These are phyloP conservation scores for Angomonas deanei DNA, from an alignment of 208 protist species.

Conservation along the genomic window DNA sequence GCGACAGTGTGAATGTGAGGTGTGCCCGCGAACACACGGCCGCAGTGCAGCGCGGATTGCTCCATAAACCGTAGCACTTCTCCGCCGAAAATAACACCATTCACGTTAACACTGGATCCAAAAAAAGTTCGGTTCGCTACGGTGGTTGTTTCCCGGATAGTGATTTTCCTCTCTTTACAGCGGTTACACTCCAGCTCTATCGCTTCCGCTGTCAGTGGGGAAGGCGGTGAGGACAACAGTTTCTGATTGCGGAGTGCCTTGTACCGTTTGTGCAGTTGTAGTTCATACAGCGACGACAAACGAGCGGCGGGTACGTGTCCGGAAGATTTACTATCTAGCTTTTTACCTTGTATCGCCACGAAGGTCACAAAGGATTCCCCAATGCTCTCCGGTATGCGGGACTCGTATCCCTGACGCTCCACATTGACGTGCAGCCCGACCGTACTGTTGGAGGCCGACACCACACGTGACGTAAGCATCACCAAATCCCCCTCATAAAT, in stretches of 20 bases:
- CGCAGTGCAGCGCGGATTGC: constrained; percentile 28
- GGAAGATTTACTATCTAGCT: background rate
- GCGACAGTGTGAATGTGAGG: constrained; percentile 22
- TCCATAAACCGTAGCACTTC: constrained; percentile 38
- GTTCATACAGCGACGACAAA: background rate
- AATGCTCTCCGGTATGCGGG: constrained; percentile 6
- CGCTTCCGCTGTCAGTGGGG: background rate
- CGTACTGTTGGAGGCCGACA: constrained; percentile 18
- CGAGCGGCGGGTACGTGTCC: constrained; percentile 1
- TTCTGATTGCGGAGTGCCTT: constrained; percentile 8
- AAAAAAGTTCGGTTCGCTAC: constrained; percentile 7
- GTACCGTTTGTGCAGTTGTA: constrained; percentile 20
- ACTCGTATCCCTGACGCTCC: constrained; percentile 19
- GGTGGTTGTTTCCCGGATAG: background rate
- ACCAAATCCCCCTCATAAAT: constrained; percentile 35
- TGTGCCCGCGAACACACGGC: constrained; percentile 19
- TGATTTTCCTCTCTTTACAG: background rate
- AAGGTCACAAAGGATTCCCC: constrained; percentile 23
- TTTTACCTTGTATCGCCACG: constrained; percentile 1
- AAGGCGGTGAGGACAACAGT: background rate
- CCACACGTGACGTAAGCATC: constrained; percentile 13
- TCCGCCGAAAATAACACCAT: constrained; percentile 38
- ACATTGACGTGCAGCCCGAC: constrained; percentile 27
- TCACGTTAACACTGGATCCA: constrained; percentile 20
- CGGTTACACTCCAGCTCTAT: constrained; percentile 1